Evolutionary conservation across 2,329 filamentous ascomycete genomes (phyloP).

Genomic region (Aphanocladium album): DNA sequence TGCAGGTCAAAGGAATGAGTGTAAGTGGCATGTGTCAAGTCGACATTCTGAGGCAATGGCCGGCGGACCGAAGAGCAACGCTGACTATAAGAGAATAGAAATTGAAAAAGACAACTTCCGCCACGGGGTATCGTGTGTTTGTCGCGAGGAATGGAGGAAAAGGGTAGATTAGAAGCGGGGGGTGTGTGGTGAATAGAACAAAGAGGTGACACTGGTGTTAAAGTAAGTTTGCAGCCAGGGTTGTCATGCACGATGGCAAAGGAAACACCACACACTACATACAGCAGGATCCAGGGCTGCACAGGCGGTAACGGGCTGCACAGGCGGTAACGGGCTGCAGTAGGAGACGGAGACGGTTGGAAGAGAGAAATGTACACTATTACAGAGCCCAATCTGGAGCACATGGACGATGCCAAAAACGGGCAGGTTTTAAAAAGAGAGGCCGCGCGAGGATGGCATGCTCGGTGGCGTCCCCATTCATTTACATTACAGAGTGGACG

Average conservation of each 20-base stretch:
- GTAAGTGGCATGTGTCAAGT: slow-evolving; percentile 1
- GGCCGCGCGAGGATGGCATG: neutral
- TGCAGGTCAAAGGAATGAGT: neutral
- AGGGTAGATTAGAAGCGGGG: neutral
- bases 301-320: neutral
- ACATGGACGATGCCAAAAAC: neutral
- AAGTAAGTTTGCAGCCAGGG: slow-evolving; percentile 1
- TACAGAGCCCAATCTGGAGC: neutral
- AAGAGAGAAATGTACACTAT: neutral
- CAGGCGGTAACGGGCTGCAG: too few relatives aligned
- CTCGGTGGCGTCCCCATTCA: neutral
- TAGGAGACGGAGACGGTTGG: neutral
- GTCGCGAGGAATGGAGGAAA: neutral
- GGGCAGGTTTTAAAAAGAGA: neutral
- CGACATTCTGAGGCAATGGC: neutral
- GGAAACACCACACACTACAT: neutral
- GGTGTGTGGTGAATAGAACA: neutral
- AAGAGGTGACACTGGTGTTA: slow-evolving; percentile 5
- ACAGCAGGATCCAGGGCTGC: neutral
- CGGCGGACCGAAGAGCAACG: neutral
- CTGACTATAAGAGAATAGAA: neutral
- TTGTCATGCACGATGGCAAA: neutral
- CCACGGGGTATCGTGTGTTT: too few relatives aligned
- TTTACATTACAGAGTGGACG: neutral
- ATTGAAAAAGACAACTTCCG: neutral